These are phyloP conservation scores for Didymella segeticola DNA, from an alignment of 2,329 filamentous ascomycete genomes.

Conservation along the genomic window DNA sequence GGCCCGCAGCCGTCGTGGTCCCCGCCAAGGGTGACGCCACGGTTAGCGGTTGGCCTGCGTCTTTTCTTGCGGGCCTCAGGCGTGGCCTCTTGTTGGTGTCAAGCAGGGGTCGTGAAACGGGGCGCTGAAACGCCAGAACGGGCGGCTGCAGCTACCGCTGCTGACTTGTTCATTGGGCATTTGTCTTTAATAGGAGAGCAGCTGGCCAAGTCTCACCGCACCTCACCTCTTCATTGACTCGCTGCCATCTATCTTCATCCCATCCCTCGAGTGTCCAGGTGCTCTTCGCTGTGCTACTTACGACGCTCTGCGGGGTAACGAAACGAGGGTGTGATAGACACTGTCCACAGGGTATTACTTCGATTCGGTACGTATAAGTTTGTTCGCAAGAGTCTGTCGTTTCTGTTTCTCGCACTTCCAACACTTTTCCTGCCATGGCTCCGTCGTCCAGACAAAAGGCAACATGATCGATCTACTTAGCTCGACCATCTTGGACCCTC, in stretches of 20 bases:
- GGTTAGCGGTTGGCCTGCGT: slow-evolving; percentile 11
- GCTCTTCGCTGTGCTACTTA: slow-evolving; percentile 16
- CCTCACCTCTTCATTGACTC: slow-evolving; percentile 29
- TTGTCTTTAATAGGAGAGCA: slow-evolving; percentile 30
- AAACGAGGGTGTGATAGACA: background rate
- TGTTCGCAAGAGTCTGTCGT: background rate
- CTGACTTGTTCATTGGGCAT: slow-evolving; percentile 32
- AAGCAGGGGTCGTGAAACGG: slow-evolving; percentile 48
- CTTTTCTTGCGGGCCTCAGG: slow-evolving; percentile 28
- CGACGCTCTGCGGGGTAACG: slow-evolving; percentile 14
- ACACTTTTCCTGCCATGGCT: no score
- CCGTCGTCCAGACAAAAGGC: background rate
- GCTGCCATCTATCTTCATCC: slow-evolving; percentile 16
- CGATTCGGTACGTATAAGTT: slow-evolving; percentile 7
- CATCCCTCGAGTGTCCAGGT: slow-evolving; percentile 10
- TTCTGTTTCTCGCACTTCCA: background rate
- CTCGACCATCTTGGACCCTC: background rate
- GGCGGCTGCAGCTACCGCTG: slow-evolving; percentile 38
- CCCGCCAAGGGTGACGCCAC: slow-evolving; percentile 25
- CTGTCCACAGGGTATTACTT: background rate
- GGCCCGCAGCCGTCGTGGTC: slow-evolving; percentile 19
- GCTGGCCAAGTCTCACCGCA: slow-evolving; percentile 27
- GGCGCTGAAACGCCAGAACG: slow-evolving; percentile 43
- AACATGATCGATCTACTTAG: background rate
- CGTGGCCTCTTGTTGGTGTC: slow-evolving; percentile 35